Evolutionary conservation across 768 basidiomycete genomes (phyloP).

Genomic region (Leccinum variicolor): DNA sequence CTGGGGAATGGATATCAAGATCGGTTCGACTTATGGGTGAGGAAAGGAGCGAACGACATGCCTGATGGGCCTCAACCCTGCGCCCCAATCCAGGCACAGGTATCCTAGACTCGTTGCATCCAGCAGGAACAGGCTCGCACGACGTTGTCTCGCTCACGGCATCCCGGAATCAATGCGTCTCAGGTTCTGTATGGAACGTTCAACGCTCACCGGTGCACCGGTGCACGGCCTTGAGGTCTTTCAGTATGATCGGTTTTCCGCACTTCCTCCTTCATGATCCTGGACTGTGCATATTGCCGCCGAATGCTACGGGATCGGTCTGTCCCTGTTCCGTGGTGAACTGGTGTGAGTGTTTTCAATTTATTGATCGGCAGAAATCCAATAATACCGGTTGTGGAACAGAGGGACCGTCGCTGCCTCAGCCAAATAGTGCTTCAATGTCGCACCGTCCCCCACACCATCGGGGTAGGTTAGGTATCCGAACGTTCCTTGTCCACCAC

Average conservation of each 20-base stretch:
- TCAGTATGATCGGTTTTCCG: too few relatives aligned
- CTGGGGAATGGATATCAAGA: not conserved
- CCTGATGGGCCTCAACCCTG: not conserved
- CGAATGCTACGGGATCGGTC: not conserved
- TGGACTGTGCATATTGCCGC: not conserved
- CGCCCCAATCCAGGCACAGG: not conserved
- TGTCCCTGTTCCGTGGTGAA: not conserved
- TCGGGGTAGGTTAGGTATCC: not conserved
- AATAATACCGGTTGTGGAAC: not conserved
- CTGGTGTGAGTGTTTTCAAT: not conserved
- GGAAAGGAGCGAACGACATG: not conserved
- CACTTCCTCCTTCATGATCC: not conserved
- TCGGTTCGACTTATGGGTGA: too few relatives aligned
- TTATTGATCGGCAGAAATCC: not conserved
- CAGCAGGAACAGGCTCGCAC: not conserved
- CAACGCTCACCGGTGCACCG: too few relatives aligned
- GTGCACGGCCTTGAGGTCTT: too few relatives aligned
- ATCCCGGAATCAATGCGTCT: not conserved
- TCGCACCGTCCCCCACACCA: too few relatives aligned
- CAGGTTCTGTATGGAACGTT: not conserved
- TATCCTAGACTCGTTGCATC: not conserved
- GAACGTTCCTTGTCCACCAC: too few relatives aligned
- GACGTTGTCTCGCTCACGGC: not conserved
- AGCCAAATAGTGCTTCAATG: too few relatives aligned
- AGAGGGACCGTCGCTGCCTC: too few relatives aligned